Evolutionary conservation across 805 yeast genomes (phyloP), one percentile per base, ranked within the genome.

Genomic region (Starmerella davenportii): DNA sequence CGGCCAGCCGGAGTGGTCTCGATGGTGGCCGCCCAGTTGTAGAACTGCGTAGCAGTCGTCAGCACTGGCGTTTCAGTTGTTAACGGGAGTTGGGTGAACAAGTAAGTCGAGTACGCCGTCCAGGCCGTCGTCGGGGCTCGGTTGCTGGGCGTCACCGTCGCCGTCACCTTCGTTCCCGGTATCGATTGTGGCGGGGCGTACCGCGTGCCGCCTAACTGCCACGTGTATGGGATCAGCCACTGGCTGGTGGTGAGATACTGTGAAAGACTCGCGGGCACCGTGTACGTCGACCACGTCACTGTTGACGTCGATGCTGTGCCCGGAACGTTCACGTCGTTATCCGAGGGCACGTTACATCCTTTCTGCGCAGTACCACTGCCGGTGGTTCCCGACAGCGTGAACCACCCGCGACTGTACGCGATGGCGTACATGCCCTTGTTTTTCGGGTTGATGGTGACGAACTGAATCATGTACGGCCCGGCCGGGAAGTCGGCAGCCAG

Each of bases 101-200:
- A 51, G 21, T 58, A 30, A 1, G 79, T 60, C 11, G 70, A 49
- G 59, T 65, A 82, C 49, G 69, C 70, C 0, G 79, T 68, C 39
- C 70, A 79, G 0, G 79, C 63, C 39, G 81, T 70, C 1, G 93
- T 70, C 15, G 87, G 73, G 55, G 59, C 75, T 46, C 72, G 64
- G 48, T 74, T 67, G 9, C 76, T 55, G 76, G 85, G 77, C 8
- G 76, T 65, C 41, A 50, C 35, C 14, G 48, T 41, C 29, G 64
- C 70, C 1, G 93, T 79, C 20, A 82, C 70, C 8, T 60, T 61
- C 1, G 78, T 52, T 3, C 76, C 79, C 4, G 98, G 95, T 59
- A 82, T 94, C 42, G 65, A 55, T 60, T 85, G 95, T 94, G 84
- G 81, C 38, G 95, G 95, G 1, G 96, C 95, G 57, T 60, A 80